A percentile compares a stretch with the other conserved stretches of the same genome.
Conservation (phyloP, 75 land plant species). For the Picea sitchensis region DNA sequence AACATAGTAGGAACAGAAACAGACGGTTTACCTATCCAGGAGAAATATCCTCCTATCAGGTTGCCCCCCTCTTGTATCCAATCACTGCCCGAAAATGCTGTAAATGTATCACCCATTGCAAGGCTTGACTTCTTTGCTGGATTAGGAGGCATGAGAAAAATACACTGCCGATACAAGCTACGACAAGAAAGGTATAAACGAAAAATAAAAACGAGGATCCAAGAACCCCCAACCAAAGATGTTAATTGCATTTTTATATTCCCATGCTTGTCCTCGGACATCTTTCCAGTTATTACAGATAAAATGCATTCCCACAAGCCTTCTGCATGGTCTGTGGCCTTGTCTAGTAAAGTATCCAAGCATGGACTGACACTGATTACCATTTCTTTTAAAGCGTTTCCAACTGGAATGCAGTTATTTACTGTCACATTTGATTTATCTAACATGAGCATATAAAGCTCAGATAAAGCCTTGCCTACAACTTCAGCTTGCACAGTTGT, state of each 20-base stretch:
- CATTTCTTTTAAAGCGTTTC: slow-evolving; percentile 40
- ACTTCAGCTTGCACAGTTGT: slow-evolving; percentile 28
- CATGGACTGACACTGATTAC: slow-evolving; percentile 30
- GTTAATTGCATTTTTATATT: not conserved
- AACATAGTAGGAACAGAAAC: slow-evolving; percentile 45
- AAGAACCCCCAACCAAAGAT: slow-evolving; percentile 11
- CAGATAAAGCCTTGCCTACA: slow-evolving; percentile 46
- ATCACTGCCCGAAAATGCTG: slow-evolving; percentile 35
- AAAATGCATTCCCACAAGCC: slow-evolving; percentile 22
- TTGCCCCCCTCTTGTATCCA: slow-evolving; percentile 26
- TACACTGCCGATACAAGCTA: slow-evolving; percentile 58
- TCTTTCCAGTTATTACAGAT: slow-evolving; percentile 16
- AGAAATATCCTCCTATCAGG: slow-evolving; percentile 52
- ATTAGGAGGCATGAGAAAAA: slow-evolving; percentile 75
- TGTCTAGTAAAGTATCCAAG: slow-evolving; percentile 39
- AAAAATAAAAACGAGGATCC: slow-evolving; percentile 52
- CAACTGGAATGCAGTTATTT: slow-evolving; percentile 57
- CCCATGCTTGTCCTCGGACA: not conserved
- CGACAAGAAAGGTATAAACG: slow-evolving; percentile 58
- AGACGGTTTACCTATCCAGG: slow-evolving; percentile 47
- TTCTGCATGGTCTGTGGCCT: slow-evolving; percentile 8
- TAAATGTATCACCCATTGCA: slow-evolving; percentile 35
- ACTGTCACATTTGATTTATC: slow-evolving; percentile 57
- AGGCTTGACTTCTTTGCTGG: slow-evolving; percentile 49
- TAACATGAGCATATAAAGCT: slow-evolving; percentile 57